phyloP scores from a whole-genome alignment of 2,329 filamentous ascomycete species.

The Penicillium frequentans region DNA sequence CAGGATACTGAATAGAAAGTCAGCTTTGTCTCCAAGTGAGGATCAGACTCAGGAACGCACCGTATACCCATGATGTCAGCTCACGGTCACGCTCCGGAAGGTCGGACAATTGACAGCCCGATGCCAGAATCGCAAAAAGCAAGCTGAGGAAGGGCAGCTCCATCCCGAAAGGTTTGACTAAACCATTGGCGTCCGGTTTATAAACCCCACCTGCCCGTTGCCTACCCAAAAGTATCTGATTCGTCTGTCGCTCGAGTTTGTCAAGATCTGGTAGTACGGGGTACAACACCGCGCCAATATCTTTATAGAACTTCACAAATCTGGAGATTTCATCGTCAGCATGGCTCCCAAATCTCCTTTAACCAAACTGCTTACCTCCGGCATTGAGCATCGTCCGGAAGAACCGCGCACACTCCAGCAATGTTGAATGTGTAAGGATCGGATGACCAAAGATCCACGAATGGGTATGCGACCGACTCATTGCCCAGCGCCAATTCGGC shows the following conservation, averaged over 20 bases:
- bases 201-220: slow-evolving; percentile 43
- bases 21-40: not conserved
- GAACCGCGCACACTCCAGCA: slow-evolving; percentile 55
- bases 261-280: slow-evolving; percentile 56
- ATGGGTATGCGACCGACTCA: slow-evolving; percentile 61
- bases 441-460: slow-evolving; percentile 63
- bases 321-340: slow-evolving; percentile 27
- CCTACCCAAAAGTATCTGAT: slow-evolving; percentile 53
- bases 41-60: slow-evolving; percentile 37
- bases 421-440: slow-evolving; percentile 57
- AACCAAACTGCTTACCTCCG: slow-evolving; percentile 20
- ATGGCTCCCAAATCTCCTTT: not conserved
- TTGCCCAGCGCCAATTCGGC: slow-evolving; percentile 61
- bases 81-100: slow-evolving; percentile 59
- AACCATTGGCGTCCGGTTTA: slow-evolving; percentile 46
- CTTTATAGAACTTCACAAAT: slow-evolving; percentile 55
- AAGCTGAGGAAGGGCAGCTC: slow-evolving; percentile 59
- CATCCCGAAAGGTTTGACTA: slow-evolving; percentile 58
- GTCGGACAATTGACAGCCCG: slow-evolving; percentile 60
- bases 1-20: slow-evolving; percentile 54
- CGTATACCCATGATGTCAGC: slow-evolving; percentile 63
- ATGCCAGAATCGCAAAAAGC: slow-evolving; percentile 62
- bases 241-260: slow-evolving; percentile 52
- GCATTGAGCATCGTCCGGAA: slow-evolving; percentile 57
- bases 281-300: slow-evolving; percentile 58